Evolutionary conservation across 352 stramenopile genomes (phyloP).

Genomic region (Phytopythium kandeliae): DNA sequence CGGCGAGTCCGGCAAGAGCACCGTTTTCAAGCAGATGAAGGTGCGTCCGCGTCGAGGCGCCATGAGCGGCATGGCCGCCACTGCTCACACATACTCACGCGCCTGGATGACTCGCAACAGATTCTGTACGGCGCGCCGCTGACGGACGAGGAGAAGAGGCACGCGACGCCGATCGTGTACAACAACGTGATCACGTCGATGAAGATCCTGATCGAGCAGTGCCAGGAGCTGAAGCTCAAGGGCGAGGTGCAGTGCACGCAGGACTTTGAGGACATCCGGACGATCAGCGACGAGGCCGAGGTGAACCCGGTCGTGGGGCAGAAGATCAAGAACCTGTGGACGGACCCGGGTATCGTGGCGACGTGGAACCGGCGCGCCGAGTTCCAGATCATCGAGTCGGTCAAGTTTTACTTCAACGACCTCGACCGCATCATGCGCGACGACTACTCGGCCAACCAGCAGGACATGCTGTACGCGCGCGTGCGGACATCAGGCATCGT

Average conservation of each 20-base stretch:
- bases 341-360: slow-evolving; percentile 85
- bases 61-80: not conserved
- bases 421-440: slow-evolving; percentile 92
- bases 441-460: slow-evolving; percentile 91
- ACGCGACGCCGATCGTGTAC: slow-evolving; percentile 88
- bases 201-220: slow-evolving; percentile 90
- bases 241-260: slow-evolving; percentile 63
- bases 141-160: slow-evolving; percentile 85
- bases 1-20: slow-evolving; percentile 94
- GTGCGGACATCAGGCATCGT: slow-evolving; percentile 95
- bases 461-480: slow-evolving; percentile 95
- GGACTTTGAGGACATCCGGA: slow-evolving; percentile 78
- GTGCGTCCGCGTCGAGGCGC: slow-evolving; percentile 16
- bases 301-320: slow-evolving; percentile 87
- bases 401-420: slow-evolving; percentile 97
- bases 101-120: slow-evolving; percentile 19
- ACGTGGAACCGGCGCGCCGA: slow-evolving; percentile 89
- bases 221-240: slow-evolving; percentile 74
- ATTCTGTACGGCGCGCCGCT: slow-evolving; percentile 81
- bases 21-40: slow-evolving; percentile 93
- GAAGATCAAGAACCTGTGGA: slow-evolving; percentile 94
- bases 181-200: slow-evolving; percentile 90
- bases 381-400: slow-evolving; percentile 96
- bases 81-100: not conserved
- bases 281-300: slow-evolving; percentile 78